Evolutionary conservation across 306 rosid species (phyloP), one percentile per base, ranked within the genome.

Genomic region (Biancaea sappan): DNA sequence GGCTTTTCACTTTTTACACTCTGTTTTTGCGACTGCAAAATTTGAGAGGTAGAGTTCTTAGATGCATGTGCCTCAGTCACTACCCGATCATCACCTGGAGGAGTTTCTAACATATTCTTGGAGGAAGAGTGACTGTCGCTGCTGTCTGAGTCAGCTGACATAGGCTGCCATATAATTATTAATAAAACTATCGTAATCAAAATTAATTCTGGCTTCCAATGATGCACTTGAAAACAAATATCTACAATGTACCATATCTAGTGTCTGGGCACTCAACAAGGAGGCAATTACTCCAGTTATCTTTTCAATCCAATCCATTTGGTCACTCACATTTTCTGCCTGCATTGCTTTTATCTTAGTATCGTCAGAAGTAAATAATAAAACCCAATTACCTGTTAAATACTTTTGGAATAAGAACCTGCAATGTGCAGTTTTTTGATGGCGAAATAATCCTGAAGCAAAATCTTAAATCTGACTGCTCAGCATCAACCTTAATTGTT

Each of bases 381-480:
- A 67, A 68, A 11, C 10, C 51, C 43, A 62, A 46, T 24, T 21
- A 59, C 7, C 5, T n/a, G 22, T 62, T 43, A 41, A 60, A 54
- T 37, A 51, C 22, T 60, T 54, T 51, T 63, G 53, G 50, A 34
- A 34, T 57, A 68, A 58, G 37, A 79, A 88, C 97, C 94, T 91
- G 97, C 70, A 91, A 77, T 21, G 97, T 88, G 48, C 77, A 88
- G 56, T 56, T 76, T 81, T 89, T 91, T 43, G 79, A 21, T 12
- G 97, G 97, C 44, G 97, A 88, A 76, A 91, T 79, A 71, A 91
- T 87, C 87, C 94, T 87, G 80, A 91, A 91, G 89, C 97, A 91
- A 81, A 91, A 91, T 63, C 97, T 88, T 77, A 91, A 81, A 81
- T 91, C 96, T 35, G 90, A 26, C 72, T 89, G 92, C 43, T 91